Evolutionary conservation across 345 rosid genomes (phyloP).

Genomic region (Populus ilicifolia): DNA sequence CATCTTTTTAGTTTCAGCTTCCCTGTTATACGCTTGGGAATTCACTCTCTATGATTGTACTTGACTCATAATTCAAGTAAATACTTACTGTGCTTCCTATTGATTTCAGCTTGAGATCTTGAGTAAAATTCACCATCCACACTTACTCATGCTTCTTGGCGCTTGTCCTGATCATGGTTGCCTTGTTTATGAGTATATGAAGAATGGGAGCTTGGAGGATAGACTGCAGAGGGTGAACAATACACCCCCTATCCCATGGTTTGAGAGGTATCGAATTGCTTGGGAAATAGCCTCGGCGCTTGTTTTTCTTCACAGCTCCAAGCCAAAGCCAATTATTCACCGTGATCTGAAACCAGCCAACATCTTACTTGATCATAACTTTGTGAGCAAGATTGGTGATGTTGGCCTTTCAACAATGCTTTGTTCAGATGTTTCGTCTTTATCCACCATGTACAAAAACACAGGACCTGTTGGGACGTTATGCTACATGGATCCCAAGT

Average conservation of each 20-base stretch:
- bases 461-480: constrained; percentile 76
- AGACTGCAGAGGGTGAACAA: constrained; percentile 45
- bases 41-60: not conserved
- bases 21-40: not conserved
- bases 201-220: constrained; percentile 80
- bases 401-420: constrained; percentile 78
- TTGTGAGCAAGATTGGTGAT: constrained; percentile 88
- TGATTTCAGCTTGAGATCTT: constrained; percentile 64
- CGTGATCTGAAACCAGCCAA: constrained; percentile 92
- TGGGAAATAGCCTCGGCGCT: constrained; percentile 91
- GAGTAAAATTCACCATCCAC: constrained; percentile 80
- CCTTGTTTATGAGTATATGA: constrained; percentile 81
- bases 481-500: constrained; percentile 88
- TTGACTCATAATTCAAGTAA: not conserved
- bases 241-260: constrained; percentile 74
- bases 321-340: constrained; percentile 71
- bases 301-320: constrained; percentile 70
- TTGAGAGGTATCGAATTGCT: constrained; percentile 63
- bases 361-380: constrained; percentile 72
- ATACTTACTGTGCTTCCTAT: constrained; percentile 13
- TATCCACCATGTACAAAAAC: constrained; percentile 40
- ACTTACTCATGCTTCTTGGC: constrained; percentile 86
- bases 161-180: constrained; percentile 76
- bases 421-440: constrained; percentile 28
- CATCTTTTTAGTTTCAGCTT: too few species aligned